A percentile compares a stretch with the other conserved stretches of the same genome.
Evolutionary conservation across 1,284 basidiomycete species (phyloP).

Genomic region (Taiwanofungus camphoratus): DNA sequence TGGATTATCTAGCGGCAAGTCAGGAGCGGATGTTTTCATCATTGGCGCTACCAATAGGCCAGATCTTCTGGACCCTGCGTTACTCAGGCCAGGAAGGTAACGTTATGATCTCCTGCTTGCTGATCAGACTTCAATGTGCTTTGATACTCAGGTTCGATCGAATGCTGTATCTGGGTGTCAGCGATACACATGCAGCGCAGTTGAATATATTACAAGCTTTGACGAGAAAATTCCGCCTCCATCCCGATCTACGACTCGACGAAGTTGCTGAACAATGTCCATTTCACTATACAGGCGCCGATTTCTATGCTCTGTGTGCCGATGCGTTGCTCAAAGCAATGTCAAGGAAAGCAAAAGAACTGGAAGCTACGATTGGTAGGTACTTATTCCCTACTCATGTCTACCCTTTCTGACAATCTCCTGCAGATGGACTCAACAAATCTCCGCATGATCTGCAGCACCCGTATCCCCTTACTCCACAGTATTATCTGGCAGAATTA

Average conservation of each 20-base stretch:
- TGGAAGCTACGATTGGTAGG: slow-evolving; percentile 71
- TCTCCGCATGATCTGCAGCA: slow-evolving; percentile 36
- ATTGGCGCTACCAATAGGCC: slow-evolving; percentile 98
- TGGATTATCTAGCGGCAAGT: slow-evolving; percentile 70
- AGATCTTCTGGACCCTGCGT: slow-evolving; percentile 89
- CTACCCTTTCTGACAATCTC: slow-evolving; percentile 1
- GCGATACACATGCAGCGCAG: slow-evolving; percentile 84
- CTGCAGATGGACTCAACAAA: slow-evolving; percentile 46
- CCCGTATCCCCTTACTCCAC: slow-evolving; percentile 77
- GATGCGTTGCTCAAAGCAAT: slow-evolving; percentile 97
- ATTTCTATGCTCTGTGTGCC: slow-evolving; percentile 96
- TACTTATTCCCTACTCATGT: background rate
- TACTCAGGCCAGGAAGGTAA: slow-evolving; percentile 86
- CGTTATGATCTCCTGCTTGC: slow-evolving; percentile 15
- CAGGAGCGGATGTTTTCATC: slow-evolving; percentile 79
- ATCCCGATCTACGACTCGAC: slow-evolving; percentile 63
- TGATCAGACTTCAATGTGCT: background rate
- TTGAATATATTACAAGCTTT: slow-evolving; percentile 85
- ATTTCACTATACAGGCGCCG: slow-evolving; percentile 94
- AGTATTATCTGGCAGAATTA: slow-evolving; percentile 90
- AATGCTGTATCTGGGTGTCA: slow-evolving; percentile 94
- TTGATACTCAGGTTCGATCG: slow-evolving; percentile 80
- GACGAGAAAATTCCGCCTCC: slow-evolving; percentile 88
- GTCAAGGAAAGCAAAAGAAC: slow-evolving; percentile 77
- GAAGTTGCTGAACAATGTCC: slow-evolving; percentile 75